These are phyloP conservation scores for Venturia effusa DNA, from an alignment of 2,329 filamentous ascomycete genomes.

Conservation along the genomic window DNA sequence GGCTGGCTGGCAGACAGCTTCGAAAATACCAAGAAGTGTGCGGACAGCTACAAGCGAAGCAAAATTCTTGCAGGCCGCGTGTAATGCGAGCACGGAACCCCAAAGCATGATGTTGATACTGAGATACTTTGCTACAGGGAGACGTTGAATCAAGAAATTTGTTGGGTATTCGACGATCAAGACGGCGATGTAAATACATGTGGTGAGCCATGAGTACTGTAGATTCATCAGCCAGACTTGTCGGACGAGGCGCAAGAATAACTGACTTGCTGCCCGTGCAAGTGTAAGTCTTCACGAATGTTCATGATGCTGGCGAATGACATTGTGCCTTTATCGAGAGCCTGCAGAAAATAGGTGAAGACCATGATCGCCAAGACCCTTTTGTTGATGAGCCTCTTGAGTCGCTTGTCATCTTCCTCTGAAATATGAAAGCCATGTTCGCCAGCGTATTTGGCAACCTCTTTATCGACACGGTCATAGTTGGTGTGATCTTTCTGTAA, in stretches of 20 bases:
- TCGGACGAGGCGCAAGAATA: background rate
- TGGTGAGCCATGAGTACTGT: conserved; percentile 61
- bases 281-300: conserved; percentile 30
- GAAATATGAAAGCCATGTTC: conserved; percentile 46
- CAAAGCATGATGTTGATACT: conserved; percentile 53
- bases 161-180: conserved; percentile 63
- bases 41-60: conserved; percentile 48
- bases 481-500: conserved; percentile 43
- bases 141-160: conserved; percentile 51
- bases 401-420: conserved; percentile 46
- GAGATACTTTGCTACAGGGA: conserved; percentile 58
- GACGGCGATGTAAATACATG: conserved; percentile 63
- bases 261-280: conserved; percentile 4
- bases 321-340: conserved; percentile 57
- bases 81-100: conserved; percentile 49
- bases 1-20: conserved; percentile 57
- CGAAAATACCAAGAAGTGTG: conserved; percentile 59
- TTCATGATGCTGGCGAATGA: conserved; percentile 42
- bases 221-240: conserved; percentile 10
- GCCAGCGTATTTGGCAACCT: conserved; percentile 59
- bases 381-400: conserved; percentile 55
- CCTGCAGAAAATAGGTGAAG: conserved; percentile 61
- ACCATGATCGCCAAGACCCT: conserved; percentile 63
- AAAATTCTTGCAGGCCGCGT: conserved; percentile 52
- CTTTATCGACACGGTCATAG: conserved; percentile 53